Evolutionary conservation across 495 filamentous ascomycete genomes (phyloP).

Genomic region (Tuber borchii): DNA sequence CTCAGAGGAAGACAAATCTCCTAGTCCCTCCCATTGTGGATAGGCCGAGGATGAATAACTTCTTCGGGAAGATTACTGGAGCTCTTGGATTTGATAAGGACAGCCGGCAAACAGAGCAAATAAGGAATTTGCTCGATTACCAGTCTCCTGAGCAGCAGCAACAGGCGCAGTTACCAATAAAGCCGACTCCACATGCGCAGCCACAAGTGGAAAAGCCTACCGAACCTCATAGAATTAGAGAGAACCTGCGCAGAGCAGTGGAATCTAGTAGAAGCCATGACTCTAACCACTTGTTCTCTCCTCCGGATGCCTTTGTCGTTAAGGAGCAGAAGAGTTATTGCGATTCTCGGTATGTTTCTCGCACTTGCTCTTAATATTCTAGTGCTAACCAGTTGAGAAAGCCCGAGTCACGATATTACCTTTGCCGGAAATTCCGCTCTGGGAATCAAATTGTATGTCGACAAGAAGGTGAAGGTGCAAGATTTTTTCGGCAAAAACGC

Average conservation of each 20-base stretch:
- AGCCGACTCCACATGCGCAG: conserved; percentile 31
- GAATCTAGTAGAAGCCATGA: conserved; percentile 73
- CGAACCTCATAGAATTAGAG: conserved; percentile 52
- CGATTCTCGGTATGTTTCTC: conserved; percentile 50
- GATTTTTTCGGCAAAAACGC: conserved; percentile 59
- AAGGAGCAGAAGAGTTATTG: conserved; percentile 86
- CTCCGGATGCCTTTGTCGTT: conserved; percentile 64
- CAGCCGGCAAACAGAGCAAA: conserved; percentile 43
- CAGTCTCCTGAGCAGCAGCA: conserved; percentile 5
- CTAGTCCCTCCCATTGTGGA: conserved; percentile 22
- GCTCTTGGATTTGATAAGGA: conserved; percentile 58
- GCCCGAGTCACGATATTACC: conserved; percentile 68
- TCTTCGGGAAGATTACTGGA: conserved; percentile 61
- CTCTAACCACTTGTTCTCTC: conserved; percentile 61
- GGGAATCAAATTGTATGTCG: conserved; percentile 68
- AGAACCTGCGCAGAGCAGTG: conserved; percentile 73
- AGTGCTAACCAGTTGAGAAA: conserved; percentile 32
- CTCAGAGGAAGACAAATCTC: conserved; percentile 45
- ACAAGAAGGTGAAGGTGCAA: conserved; percentile 45
- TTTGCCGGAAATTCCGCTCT: conserved; percentile 64
- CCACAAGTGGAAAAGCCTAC: conserved; percentile 46
- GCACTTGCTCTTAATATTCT: not conserved
- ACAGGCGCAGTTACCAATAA: conserved; percentile 35
- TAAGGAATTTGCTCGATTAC: conserved; percentile 43
- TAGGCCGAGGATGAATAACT: conserved; percentile 43